A percentile compares a stretch with the other conserved stretches of the same genome.
phyloP scores from a whole-genome alignment of 2,329 filamentous ascomycete genomes.

The Fusarium humuli region DNA sequence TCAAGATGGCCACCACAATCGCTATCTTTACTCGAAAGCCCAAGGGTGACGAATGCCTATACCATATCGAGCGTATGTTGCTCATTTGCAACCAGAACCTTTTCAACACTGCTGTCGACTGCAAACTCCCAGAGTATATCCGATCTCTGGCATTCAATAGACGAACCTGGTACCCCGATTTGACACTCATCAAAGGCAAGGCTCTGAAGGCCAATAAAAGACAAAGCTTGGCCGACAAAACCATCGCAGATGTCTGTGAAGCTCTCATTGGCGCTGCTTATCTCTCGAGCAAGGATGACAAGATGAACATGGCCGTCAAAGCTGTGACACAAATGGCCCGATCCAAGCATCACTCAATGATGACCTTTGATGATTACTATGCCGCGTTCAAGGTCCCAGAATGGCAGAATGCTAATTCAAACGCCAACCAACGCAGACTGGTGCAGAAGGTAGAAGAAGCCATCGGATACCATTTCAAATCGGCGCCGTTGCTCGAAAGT shows the following conservation, averaged over 20 bases:
- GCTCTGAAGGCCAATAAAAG: slow-evolving; percentile 56
- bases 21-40: slow-evolving; percentile 83
- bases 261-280: slow-evolving; percentile 91
- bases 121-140: slow-evolving; percentile 78
- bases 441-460: slow-evolving; percentile 71
- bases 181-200: slow-evolving; percentile 81
- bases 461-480: slow-evolving; percentile 73
- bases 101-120: slow-evolving; percentile 77
- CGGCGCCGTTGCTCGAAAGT: slow-evolving; percentile 80
- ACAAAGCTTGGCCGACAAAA: slow-evolving; percentile 86
- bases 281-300: slow-evolving; percentile 58
- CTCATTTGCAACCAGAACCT: slow-evolving; percentile 93
- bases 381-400: slow-evolving; percentile 73
- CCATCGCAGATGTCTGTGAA: slow-evolving; percentile 93
- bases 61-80: slow-evolving; percentile 90
- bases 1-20: slow-evolving; percentile 96
- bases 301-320: slow-evolving; percentile 69
- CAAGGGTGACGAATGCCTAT: slow-evolving; percentile 83
- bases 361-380: slow-evolving; percentile 78
- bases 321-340: slow-evolving; percentile 78
- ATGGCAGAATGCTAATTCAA: slow-evolving; percentile 74
- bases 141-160: slow-evolving; percentile 85
- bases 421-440: slow-evolving; percentile 76
- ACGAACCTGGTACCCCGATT: slow-evolving; percentile 88
- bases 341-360: slow-evolving; percentile 75